Evolutionary conservation across 495 filamentous ascomycete species (phyloP), one percentile per base, ranked within the genome.

Genomic region (Sphaerosporella brunnea): DNA sequence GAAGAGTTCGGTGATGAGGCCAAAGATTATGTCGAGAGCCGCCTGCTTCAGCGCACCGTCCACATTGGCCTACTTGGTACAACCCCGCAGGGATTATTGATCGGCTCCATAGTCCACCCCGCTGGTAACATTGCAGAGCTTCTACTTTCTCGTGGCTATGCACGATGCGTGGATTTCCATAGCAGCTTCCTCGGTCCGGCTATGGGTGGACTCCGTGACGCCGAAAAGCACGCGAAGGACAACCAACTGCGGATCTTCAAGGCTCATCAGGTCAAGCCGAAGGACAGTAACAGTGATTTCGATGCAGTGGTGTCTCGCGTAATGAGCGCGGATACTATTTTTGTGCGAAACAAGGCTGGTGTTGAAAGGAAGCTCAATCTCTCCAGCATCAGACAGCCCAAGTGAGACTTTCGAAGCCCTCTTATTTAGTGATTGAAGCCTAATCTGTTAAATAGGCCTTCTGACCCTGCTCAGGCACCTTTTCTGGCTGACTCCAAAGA

Each of bases 401-500:
- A 94, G 57, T 60, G 53, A 15, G 55, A 55, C n/a, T n/a, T n/a
- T n/a, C n/a, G n/a, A n/a, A n/a, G n/a, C n/a, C n/a, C n/a, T n/a
- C n/a, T n/a, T n/a, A n/a, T n/a, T n/a, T n/a, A n/a, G n/a, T n/a
- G n/a, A n/a, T n/a, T n/a, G n/a, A n/a, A n/a, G n/a, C n/a, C n/a
- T n/a, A n/a, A n/a, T n/a, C n/a, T n/a, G n/a, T 58, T 32, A 52
- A 50, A 61, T 40, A 60, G 57, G 61, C 77, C 77, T 1, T 73
- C 79, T 5, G 80, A 84, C 58, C 76, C 79, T 8, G 80, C 79
- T 53, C 80, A 96, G 63, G 72, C 82, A 13, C 87, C 86, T 1
- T 96, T 84, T 64, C 73, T 75, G 47, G 80, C 88, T 9, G 88
- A 95, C 54, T 88, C 92, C 13, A 96, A 96, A 68, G 92, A 99